Evolutionary conservation across 2,329 filamentous ascomycete species (phyloP).

Genomic region (Clathrospora elynae): DNA sequence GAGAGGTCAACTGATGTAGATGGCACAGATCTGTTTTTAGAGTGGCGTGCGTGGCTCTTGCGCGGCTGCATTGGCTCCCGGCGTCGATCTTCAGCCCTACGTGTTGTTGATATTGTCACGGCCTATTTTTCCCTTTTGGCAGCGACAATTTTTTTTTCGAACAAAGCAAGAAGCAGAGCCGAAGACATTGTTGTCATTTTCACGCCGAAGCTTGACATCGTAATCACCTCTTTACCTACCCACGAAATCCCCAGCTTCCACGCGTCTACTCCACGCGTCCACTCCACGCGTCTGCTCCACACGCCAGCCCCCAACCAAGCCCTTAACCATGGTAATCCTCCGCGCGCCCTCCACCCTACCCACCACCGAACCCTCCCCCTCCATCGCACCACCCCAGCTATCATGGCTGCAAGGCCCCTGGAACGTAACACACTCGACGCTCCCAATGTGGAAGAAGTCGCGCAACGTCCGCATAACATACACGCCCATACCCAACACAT

Average conservation of each 20-base stretch:
- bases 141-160: no score
- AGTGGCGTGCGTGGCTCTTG: conserved; percentile 19
- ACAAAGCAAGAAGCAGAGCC: no score
- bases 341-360: conserved; percentile 36
- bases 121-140: no score
- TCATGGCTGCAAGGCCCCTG: conserved; percentile 41
- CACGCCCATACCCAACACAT: conserved; percentile 48
- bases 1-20: conserved; percentile 15
- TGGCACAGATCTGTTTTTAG: conserved; percentile 22
- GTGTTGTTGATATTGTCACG: no score
- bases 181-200: no score
- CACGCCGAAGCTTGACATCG: no score
- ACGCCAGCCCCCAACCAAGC: neutral
- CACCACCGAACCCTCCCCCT: conserved; percentile 18
- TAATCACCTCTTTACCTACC: conserved; percentile 7
- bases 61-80: conserved; percentile 9
- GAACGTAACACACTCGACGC: conserved; percentile 48
- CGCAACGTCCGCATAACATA: conserved; percentile 84
- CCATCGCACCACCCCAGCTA: conserved; percentile 45
- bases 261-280: conserved; percentile 8
- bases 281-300: conserved; percentile 12
- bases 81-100: conserved; percentile 15
- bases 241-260: conserved; percentile 13
- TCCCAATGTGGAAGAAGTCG: conserved; percentile 75
- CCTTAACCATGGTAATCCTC: conserved; percentile 26